These are phyloP conservation scores for Ambrosiella xylebori DNA, from an alignment of 2,329 filamentous ascomycete species.

Conservation along the genomic window DNA sequence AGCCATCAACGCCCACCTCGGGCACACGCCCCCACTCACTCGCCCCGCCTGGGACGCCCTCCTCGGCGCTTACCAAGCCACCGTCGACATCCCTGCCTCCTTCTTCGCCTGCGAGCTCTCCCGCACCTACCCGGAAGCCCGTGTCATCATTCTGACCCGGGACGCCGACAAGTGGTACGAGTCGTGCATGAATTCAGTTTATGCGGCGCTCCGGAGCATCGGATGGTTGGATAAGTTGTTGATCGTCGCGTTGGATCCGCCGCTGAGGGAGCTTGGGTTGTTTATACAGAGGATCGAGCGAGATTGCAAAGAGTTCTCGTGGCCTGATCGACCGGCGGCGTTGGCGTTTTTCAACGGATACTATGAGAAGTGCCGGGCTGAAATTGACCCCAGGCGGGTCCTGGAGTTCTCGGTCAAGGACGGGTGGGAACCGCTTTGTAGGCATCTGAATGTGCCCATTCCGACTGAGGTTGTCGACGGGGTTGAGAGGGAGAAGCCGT, in stretches of 20 bases:
- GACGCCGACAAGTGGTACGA: conserved; percentile 24
- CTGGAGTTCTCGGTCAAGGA: conserved; percentile 24
- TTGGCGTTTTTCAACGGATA: conserved; percentile 22
- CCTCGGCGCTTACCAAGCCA: conserved; percentile 29
- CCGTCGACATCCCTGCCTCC: conserved; percentile 37
- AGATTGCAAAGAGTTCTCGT: conserved; percentile 13
- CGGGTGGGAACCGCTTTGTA: conserved; percentile 27
- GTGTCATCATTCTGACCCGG: conserved; percentile 24
- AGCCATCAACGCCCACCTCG: conserved; percentile 17
- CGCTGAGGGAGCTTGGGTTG: conserved; percentile 19
- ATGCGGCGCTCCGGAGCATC: conserved; percentile 13
- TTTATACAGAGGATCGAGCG: conserved; percentile 16
- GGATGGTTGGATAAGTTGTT: conserved; percentile 12
- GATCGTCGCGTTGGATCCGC: conserved; percentile 18
- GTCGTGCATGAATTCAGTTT: conserved; percentile 17
- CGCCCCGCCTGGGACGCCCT: conserved; percentile 29
- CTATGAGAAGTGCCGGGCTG: conserved; percentile 22
- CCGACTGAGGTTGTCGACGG: conserved; percentile 20
- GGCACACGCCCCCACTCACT: conserved; percentile 17
- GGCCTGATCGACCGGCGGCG: conserved; percentile 22
- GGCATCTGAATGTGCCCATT: conserved; percentile 22
- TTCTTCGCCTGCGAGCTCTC: conserved; percentile 28
- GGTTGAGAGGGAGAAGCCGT: conserved; percentile 13
- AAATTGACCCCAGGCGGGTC: conserved; percentile 20
- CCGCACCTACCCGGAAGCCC: conserved; percentile 21